Base-by-base conservation (phyloP, 352 stramenopile genomes). In the Halophytophthora polymorphica region DNA sequence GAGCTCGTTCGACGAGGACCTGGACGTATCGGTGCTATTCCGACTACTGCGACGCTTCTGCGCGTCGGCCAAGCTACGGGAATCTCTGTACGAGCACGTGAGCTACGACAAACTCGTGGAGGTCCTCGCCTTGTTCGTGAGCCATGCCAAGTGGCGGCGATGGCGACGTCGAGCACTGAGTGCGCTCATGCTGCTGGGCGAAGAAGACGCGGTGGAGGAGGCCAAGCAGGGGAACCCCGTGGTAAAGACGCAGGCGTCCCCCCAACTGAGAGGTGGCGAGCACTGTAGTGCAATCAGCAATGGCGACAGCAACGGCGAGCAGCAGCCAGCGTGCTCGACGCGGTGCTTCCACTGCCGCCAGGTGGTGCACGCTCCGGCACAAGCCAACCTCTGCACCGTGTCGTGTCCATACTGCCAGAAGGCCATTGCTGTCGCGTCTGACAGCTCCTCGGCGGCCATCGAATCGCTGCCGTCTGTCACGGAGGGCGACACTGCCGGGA, bases 341-440 rank as follows among this genome's bases (percentile, higher is more conserved):
- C 74, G 76, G 12, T 90, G 79, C 36, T 65, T 79, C 14, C 70
- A 86, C 50, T 90, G 79, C 54, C 70, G 64, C 1, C 64, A 86
- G 52, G 51, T 76, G 0, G 79, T 86, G 7, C 62, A 70, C 36
- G 56, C 83, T n/a, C 58, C 59, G 10, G 22, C 49, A 1, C 54
- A 63, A 14, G 49, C 52, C 13, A 77, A 69, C 39, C 56, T 66
- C 0, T 61, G 66, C 6, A 49, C 64, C 4, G 56, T 68, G 6
- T 50, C 55, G n/a, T 90, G 71, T 41, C 58, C 66, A 1, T 77
- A 65, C 21, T 85, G 71, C 37, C 63, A 81, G 19, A 74, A 83
- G 35, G 12, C 66, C 8, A 51, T 79, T 13, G 71, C 61, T 0
- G 62, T 77, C 22, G 44, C 57, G 0, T 47, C 70, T 6, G 60